phyloP scores from a whole-genome alignment of 1,284 basidiomycete species.

The Leccinum angustisporum region DNA sequence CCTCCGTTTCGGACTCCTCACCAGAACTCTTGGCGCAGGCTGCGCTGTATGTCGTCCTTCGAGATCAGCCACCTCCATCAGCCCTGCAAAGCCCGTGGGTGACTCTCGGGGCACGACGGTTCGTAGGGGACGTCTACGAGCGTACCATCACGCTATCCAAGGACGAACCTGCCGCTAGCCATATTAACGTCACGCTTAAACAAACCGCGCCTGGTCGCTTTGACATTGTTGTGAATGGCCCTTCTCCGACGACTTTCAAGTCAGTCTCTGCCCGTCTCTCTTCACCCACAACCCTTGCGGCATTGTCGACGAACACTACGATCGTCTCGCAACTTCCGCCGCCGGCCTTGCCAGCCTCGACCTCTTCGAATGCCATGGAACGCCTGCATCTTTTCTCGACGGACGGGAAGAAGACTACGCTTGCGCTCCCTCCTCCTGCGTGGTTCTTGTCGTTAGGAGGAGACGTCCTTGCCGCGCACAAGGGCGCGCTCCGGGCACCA shows the following conservation, averaged over 20 bases:
- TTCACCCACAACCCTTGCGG: slow-evolving; percentile 50
- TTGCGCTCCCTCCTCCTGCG: slow-evolving; percentile 60
- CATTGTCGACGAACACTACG: slow-evolving; percentile 52
- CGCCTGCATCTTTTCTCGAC: slow-evolving; percentile 67
- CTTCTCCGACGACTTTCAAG: slow-evolving; percentile 42
- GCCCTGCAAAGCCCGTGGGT: slow-evolving; percentile 55
- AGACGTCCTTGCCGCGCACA: slow-evolving; percentile 49
- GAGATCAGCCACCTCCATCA: slow-evolving; percentile 48
- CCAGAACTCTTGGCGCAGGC: slow-evolving; percentile 73
- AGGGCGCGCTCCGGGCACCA: slow-evolving; percentile 69
- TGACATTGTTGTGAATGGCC: slow-evolving; percentile 51
- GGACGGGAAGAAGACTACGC: slow-evolving; percentile 54
- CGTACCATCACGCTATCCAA: slow-evolving; percentile 57
- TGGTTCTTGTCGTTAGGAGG: slow-evolving; percentile 66
- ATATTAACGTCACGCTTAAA: slow-evolving; percentile 48
- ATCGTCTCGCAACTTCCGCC: slow-evolving; percentile 69
- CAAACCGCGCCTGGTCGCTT: slow-evolving; percentile 45
- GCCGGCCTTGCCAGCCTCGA: slow-evolving; percentile 49
- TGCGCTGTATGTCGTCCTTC: slow-evolving; percentile 72
- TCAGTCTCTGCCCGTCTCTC: slow-evolving; percentile 55
- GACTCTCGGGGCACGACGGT: slow-evolving; percentile 66
- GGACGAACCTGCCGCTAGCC: slow-evolving; percentile 44
- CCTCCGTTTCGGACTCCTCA: slow-evolving; percentile 54
- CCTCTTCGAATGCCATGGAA: slow-evolving; percentile 55
- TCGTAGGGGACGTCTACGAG: slow-evolving; percentile 70